Base-by-base conservation (phyloP, 2,329 filamentous ascomycete genomes). In the Diplodia sapinea region DNA sequence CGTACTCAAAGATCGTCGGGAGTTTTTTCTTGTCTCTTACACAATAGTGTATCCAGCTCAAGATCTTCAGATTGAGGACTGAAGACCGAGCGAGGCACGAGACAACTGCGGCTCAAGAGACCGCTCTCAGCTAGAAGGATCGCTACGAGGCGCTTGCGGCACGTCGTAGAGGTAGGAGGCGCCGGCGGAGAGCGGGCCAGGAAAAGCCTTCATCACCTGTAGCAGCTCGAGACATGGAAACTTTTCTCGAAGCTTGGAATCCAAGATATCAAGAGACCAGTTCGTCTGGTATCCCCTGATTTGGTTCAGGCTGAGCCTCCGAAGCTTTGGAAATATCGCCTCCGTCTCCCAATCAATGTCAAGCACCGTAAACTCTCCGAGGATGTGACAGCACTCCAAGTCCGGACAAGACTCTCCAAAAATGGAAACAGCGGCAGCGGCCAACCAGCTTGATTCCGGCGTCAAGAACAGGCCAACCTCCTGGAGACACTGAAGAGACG, bases 1-100 rank as follows among this genome's bases (percentile, higher is more conserved):
- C 65, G 57, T 67, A 67, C 65, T 67, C 65, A 67, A 67, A 63
- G 57, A 67, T 63, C 56, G 65, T 67, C 65, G 65, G 54, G 31
- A 13, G 15, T 23, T 67, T 15, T 49, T 36, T 67, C 65, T 67
- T 40, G 65, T 67, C 65, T 67, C 65, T 67, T 62, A 67, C 65
- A 67, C 47, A 17, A 59, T 20, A 15, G 56, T 67, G 65, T 36
- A 62, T 67, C 65, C 65, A 67, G 65, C 65, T 67, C 65, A 67
- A 67, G 65, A 55, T 67, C 65, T 55, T 33, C 49, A 67, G 57
- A 63, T 65, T 54, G 57, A 36, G 17, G n/a, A 36, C 65, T 47
- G 33, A 47, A 62, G 65, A 56, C 50, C 65, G 65, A 67, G 65
- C 65, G 56, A 67, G 65, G 65, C 65, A 67, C 23, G 49, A 67